Evolutionary conservation across 1,139 yeast species (phyloP).

Genomic region (Pichia sp.): DNA sequence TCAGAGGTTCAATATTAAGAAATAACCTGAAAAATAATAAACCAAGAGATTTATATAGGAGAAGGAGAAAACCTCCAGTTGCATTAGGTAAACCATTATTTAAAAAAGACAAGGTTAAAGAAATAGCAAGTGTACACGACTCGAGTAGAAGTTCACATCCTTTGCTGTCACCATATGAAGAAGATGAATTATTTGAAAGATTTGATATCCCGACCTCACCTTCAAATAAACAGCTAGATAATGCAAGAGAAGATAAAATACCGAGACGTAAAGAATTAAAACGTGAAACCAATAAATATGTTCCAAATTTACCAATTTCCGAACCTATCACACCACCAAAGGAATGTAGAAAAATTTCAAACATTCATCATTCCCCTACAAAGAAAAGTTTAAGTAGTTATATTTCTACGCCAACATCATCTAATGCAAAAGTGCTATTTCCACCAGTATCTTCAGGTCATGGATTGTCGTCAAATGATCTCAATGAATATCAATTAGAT

Average conservation of each 20-base stretch:
- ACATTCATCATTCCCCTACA: conserved; percentile 18
- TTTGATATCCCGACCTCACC: conserved; percentile 8
- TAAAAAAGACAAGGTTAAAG: no score
- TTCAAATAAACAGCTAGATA: neutral
- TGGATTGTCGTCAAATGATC: conserved; percentile 1
- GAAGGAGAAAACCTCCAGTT: neutral
- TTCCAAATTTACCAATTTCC: conserved; percentile 12
- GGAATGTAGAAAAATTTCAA: conserved; percentile 7
- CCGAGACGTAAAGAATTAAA: conserved; percentile 9
- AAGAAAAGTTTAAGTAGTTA: conserved; percentile 11
- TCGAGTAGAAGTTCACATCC: conserved; percentile 2
- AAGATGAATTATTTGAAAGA: conserved; percentile 15
- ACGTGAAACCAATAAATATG: conserved; percentile 10
- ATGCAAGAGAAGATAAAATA: conserved; percentile 3
- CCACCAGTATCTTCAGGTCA: neutral
- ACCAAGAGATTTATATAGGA: neutral
- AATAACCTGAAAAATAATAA: neutral
- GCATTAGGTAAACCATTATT: neutral
- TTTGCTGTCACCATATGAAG: conserved; percentile 11
- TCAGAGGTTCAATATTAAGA: conserved; percentile 29
- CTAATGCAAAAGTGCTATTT: neutral
- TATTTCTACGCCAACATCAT: conserved; percentile 1
- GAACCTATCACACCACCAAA: conserved; percentile 4
- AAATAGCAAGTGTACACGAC: neutral
- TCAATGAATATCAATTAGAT: neutral